These are phyloP conservation scores for Tulasnella calospora DNA, from an alignment of 768 basidiomycete genomes.

Conservation along the genomic window DNA sequence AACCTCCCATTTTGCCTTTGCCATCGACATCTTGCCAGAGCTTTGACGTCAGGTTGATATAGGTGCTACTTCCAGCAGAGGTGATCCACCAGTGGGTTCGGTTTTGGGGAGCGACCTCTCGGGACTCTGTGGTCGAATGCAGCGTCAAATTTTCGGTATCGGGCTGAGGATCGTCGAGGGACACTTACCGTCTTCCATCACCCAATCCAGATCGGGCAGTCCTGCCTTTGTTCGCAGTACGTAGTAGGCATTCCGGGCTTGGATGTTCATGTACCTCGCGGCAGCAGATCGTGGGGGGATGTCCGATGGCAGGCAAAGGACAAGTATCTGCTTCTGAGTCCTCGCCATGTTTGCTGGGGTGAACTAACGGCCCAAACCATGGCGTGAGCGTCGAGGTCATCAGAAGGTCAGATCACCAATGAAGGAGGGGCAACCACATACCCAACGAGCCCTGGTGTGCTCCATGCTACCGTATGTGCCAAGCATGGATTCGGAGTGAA, in stretches of 20 bases:
- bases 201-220: neutral
- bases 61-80: neutral
- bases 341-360: neutral
- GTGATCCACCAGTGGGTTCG: neutral
- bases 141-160: neutral
- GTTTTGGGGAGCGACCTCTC: neutral
- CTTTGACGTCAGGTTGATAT: neutral
- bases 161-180: neutral
- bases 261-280: neutral
- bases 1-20: neutral
- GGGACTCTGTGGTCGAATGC: neutral
- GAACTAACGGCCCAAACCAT: neutral
- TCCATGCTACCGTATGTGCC: neutral
- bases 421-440: neutral
- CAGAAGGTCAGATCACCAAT: neutral
- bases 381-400: too few relatives aligned
- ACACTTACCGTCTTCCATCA: neutral
- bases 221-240: neutral
- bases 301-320: neutral
- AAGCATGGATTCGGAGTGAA: neutral
- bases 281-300: neutral
- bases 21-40: neutral
- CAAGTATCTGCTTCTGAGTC: neutral
- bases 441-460: neutral
- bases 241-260: neutral